Base-by-base conservation (phyloP, 495 filamentous ascomycete species). In the Talaromyces wortmannii region DNA sequence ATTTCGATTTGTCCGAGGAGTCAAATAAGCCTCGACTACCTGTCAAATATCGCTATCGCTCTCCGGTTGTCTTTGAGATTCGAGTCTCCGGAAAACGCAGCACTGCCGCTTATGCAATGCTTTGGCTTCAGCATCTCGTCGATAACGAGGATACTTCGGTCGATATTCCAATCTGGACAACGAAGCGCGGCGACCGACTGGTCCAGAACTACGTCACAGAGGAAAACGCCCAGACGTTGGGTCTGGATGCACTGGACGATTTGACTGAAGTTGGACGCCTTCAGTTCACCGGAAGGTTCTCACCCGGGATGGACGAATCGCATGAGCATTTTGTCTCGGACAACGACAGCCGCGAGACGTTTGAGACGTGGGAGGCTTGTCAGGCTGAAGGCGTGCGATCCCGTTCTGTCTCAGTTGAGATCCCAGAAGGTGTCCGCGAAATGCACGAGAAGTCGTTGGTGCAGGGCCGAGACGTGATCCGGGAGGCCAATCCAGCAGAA, bases 321-420 rank as follows among this genome's bases (percentile, higher is more conserved):
- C 92, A 96, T 64, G 78, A 86, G 45, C 73, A 73, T 4, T 96
- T 95, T 63, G 83, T 96, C 31, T 80, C 85, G 30, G 90, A 96
- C 67, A 96, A 94, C 60, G 84, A 96, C 64, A 84, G 85, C 3
- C 82, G 92, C 45, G 92, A 97, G 73, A 96, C 92, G 0, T 95
- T 87, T 60, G 92, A 97, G 74, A 88, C 86, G 4, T 97, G 91
- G 91, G 88, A 96, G 68, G 90, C 90, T 0, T 96, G 92, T 62
- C 77, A 83, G 18, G 81, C 88, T 0, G 90, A 97, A 67, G 92
- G 92, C 5, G 88, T 95, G 0, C 82, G 92, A 7, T 70, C 73
- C 0, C 79, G 80, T 47, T 75, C 78, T 2, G 89, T 97, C 4
- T 64, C 72, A 2, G 79, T 80, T 31, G 85, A 89, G 56, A 68